phyloP scores from a whole-genome alignment of 129 eudicot species.

The Flaveria bidentis region DNA sequence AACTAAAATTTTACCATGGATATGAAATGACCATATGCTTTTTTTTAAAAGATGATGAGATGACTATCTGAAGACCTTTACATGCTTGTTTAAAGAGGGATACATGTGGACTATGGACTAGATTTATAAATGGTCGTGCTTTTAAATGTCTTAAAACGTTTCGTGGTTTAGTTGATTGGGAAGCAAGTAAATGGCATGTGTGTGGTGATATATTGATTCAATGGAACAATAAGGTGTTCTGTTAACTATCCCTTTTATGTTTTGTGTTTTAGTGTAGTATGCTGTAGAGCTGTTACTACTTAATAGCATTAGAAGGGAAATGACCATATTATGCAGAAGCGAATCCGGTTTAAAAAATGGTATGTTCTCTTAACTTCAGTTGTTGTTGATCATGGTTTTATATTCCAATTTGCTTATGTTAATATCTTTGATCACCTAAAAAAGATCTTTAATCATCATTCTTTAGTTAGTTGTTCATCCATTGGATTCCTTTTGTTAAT shows the following conservation, averaged over 20 bases:
- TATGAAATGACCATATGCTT: not conserved
- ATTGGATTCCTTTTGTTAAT: not conserved
- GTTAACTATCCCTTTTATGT: not conserved
- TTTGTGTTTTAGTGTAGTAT: constrained; percentile 33
- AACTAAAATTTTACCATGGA: not conserved
- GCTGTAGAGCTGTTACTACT: constrained; percentile 33
- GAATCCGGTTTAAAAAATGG: constrained; percentile 33
- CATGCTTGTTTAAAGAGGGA: not conserved
- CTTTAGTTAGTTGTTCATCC: not conserved
- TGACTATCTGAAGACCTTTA: not conserved
- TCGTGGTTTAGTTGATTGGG: constrained; percentile 10
- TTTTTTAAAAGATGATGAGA: constrained; percentile 3
- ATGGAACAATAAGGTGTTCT: constrained; percentile 11
- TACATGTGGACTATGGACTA: not conserved
- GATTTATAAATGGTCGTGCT: constrained; percentile 2
- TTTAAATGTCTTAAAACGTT: not conserved
- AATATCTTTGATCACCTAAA: not conserved
- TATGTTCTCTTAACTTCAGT: constrained; percentile 24
- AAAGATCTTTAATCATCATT: not conserved
- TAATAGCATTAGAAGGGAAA: constrained; percentile 30
- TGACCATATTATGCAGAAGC: constrained; percentile 33
- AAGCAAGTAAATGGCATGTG: not conserved
- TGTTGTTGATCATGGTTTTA: not conserved
- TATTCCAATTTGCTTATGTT: not conserved
- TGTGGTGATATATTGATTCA: constrained; percentile 4